A percentile compares a stretch with the other conserved stretches of the same genome.
phyloP scores from a whole-genome alignment of 768 basidiomycete species.

The Psilocybe subaeruginosa region DNA sequence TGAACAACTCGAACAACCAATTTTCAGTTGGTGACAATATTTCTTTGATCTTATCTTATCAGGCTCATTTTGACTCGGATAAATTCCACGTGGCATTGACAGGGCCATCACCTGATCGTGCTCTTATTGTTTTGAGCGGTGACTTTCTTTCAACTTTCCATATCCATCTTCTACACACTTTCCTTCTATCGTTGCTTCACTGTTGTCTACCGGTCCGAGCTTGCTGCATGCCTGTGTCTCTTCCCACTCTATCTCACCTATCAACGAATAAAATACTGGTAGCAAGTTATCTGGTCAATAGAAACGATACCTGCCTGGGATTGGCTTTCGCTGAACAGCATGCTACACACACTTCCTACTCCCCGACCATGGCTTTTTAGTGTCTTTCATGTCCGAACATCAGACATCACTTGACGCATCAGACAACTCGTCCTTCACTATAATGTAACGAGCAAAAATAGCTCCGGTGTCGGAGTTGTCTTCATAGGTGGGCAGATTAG shows the following conservation, averaged over 20 bases:
- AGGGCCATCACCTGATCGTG: constrained; percentile 22
- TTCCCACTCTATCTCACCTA: constrained; percentile 1
- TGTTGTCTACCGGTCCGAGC: constrained; percentile 14
- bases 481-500: neutral
- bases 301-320: neutral
- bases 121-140: constrained; percentile 25
- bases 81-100: constrained; percentile 4
- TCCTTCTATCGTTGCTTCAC: constrained; percentile 1
- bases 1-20: too few species aligned
- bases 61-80: neutral
- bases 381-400: too few species aligned
- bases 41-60: constrained; percentile 19
- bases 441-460: neutral
- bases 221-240: neutral
- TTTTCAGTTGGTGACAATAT: too few species aligned
- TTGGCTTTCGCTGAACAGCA: neutral
- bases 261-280: neutral
- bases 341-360: neutral
- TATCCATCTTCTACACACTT: constrained; percentile 22
- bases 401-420: neutral
- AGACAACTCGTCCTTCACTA: too few species aligned
- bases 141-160: constrained; percentile 24
- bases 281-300: neutral
- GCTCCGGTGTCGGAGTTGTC: neutral
- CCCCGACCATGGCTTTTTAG: neutral